These are phyloP conservation scores for Zygnema circumcarinatum DNA, from an alignment of 139 green algal genomes.

Conservation along the genomic window DNA sequence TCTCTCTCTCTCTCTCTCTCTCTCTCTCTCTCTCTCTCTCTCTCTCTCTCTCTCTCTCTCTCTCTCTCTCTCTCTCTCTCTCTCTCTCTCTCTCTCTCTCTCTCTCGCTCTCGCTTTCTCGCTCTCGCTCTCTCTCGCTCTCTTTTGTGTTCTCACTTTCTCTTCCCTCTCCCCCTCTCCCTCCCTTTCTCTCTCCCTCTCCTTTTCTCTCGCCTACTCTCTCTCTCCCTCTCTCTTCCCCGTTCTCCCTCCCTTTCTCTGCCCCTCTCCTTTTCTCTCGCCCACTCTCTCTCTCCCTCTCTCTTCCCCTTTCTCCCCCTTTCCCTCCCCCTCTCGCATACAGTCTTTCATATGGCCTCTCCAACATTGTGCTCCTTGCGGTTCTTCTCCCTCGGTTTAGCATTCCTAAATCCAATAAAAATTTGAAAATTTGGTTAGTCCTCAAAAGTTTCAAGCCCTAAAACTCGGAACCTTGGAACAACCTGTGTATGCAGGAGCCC, in stretches of 20 bases:
- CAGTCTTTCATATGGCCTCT: background rate
- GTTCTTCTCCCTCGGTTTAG: background rate
- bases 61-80: slow-evolving; percentile 12
- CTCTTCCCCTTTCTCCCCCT: slow-evolving; percentile 13
- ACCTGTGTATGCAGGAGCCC: background rate
- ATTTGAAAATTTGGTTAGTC: background rate
- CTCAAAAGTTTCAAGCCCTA: background rate
- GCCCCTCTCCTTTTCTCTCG: background rate
- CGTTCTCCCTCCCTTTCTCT: background rate
- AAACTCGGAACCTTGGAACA: too few species aligned
- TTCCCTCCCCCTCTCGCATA: slow-evolving; percentile 7
- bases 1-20: background rate
- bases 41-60: background rate
- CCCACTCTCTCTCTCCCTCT: background rate
- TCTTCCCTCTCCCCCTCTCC: slow-evolving; percentile 1
- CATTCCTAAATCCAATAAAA: background rate
- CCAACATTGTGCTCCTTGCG: background rate
- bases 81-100: background rate
- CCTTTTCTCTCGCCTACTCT: slow-evolving; percentile 1
- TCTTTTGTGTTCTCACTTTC: background rate
- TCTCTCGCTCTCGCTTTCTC: background rate
- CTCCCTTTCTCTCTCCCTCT: background rate
- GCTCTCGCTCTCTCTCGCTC: background rate
- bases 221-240: background rate
- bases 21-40: background rate